A percentile compares a stretch with the other conserved stretches of the same genome.
Conservation (phyloP, 208 protist genomes). For the Leishmania tropica region DNA sequence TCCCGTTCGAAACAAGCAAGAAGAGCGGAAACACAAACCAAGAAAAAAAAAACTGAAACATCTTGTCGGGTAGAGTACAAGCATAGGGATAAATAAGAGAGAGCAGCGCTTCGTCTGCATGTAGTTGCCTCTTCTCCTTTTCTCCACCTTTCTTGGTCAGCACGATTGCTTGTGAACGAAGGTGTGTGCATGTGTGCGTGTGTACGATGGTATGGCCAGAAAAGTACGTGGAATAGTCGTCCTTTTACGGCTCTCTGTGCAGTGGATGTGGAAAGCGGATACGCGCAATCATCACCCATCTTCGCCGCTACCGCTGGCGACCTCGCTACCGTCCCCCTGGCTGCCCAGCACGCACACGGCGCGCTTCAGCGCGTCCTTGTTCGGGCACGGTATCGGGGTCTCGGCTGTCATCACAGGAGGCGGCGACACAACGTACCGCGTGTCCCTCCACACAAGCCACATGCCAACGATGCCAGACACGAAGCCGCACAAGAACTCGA, state of each 20-base stretch:
- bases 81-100: neutral
- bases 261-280: neutral
- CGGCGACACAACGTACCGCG: conserved; percentile 31
- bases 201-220: neutral
- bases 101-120: neutral
- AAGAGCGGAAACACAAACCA: neutral
- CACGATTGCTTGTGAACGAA: neutral
- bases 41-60: neutral
- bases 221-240: neutral
- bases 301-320: conserved; percentile 15
- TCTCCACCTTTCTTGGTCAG: neutral
- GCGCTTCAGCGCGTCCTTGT: conserved; percentile 19
- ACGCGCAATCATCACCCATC: conserved; percentile 14
- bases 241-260: neutral
- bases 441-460: conserved; percentile 83
- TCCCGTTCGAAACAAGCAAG: neutral
- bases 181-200: neutral
- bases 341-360: conserved; percentile 23
- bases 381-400: neutral
- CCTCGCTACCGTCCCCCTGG: conserved; percentile 17
- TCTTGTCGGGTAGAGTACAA: neutral
- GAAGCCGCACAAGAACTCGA: conserved; percentile 72
- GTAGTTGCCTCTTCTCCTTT: neutral
- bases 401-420: neutral
- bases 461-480: conserved; percentile 77